Percentiles rank a stretch among this genome's conserved stretches.
Conservation (phyloP, 2,329 filamentous ascomycete genomes). For the Alternaria brassicae region DNA sequence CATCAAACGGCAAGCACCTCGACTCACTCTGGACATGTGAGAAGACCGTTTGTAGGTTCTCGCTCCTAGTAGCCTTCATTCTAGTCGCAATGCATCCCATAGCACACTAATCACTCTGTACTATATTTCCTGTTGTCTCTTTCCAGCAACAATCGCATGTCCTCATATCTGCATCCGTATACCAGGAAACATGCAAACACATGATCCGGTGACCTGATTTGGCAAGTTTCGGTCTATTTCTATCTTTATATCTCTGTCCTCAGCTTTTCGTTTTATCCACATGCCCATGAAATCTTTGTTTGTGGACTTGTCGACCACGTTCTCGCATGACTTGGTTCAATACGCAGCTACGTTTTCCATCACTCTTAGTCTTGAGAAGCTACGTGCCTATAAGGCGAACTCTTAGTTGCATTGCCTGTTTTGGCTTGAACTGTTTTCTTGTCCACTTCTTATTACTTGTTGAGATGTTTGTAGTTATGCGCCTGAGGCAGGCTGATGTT, state of each 20-base stretch:
- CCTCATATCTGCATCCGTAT: background rate
- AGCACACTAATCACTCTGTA: background rate
- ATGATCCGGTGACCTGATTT: background rate
- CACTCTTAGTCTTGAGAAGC: background rate
- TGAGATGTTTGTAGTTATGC: constrained; percentile 7
- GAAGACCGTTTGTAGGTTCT: background rate
- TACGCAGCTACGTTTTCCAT: background rate
- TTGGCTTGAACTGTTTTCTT: background rate
- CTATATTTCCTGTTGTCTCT: background rate
- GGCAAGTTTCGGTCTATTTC: background rate
- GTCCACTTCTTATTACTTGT: background rate
- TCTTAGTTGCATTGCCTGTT: background rate
- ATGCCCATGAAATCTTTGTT: background rate
- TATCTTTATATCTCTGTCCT: background rate
- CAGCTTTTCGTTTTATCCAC: background rate
- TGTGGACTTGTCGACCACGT: background rate
- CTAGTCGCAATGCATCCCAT: background rate
- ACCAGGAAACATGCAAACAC: background rate
- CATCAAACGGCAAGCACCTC: background rate
- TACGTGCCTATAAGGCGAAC: background rate
- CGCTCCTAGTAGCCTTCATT: background rate
- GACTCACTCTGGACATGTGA: background rate
- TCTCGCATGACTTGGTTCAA: background rate
- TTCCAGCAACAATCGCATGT: background rate
- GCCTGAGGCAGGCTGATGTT: constrained; percentile 28